Evolutionary conservation across 1,284 basidiomycete genomes (phyloP), one percentile per base, ranked within the genome.

Genomic region (Naganishia liquefaciens): DNA sequence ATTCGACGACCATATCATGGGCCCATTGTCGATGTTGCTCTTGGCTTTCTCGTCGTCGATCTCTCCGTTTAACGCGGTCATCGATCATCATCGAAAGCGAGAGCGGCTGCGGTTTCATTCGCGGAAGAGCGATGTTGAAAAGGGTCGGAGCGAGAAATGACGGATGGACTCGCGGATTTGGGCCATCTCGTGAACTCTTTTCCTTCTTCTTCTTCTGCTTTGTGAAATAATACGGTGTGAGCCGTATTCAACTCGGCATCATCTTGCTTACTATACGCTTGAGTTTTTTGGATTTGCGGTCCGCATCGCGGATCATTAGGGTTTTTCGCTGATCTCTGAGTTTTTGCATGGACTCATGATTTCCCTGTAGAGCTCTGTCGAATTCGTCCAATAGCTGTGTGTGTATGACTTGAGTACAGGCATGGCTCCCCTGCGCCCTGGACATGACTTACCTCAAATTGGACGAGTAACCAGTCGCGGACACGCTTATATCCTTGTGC

Each of bases 101-200:
- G 2, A 77, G 68, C 0, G 92, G 91, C 68, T 93, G 90, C 0
- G 89, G 89, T 63, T 83, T 85, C 70, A 93, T 77, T 0, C 89
- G 84, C 0, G 90, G 90, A 7, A 93, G 81, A 0, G 89, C 87
- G 0, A 77, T 81, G 73, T 90, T 85, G 76, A 79, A 85, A 7
- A 84, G 57, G 0, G 86, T 82, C 0, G 89, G 83, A 11, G 84
- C 84, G 28, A 90, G 73, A 72, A 85, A 49, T 15, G 57, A 63
- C 2, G 62, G 44, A n/a, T 49, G 52, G 15, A 63, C 28, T 19
- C 49, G 61, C 84, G 5, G 81, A 82, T 19, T 39, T 27, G 15
- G n/a, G 5, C 7, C 37, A 11, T 49, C 30, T 15, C 42, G 5
- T 44, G 42, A 44, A 17, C 5, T n/a, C 21, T 1, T 23, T 10